These are phyloP conservation scores for Sclerotinia borealis DNA, from an alignment of 2,329 filamentous ascomycete species.

Conservation along the genomic window DNA sequence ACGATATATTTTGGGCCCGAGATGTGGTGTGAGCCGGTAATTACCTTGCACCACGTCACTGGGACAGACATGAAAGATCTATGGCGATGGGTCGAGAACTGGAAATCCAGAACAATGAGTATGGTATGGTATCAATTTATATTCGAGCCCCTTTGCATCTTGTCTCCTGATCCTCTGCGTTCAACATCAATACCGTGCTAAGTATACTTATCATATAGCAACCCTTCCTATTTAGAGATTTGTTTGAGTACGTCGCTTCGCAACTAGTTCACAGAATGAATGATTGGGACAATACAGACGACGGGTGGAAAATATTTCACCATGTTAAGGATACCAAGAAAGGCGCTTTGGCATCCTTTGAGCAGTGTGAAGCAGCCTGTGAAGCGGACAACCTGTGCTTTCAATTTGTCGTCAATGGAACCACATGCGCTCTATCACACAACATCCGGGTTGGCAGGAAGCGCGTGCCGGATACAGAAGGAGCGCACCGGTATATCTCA, in stretches of 20 bases:
- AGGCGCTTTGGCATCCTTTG: neutral
- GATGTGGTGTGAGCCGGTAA: slow-evolving; percentile 19
- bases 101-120: slow-evolving; percentile 12
- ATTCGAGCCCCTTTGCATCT: neutral
- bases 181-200: neutral
- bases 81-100: slow-evolving; percentile 13
- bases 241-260: slow-evolving; percentile 12
- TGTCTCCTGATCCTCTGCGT: neutral
- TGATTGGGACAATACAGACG: slow-evolving; percentile 13
- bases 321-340: neutral
- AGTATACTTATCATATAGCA: neutral
- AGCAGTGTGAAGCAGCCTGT: slow-evolving; percentile 12
- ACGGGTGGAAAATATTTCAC: neutral
- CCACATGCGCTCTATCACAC: slow-evolving; percentile 9
- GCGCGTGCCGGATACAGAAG: neutral
- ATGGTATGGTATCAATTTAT: slow-evolving; percentile 11
- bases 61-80: slow-evolving; percentile 12
- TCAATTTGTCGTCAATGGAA: slow-evolving; percentile 10
- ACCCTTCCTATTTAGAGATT: neutral
- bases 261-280: slow-evolving; percentile 1
- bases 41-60: slow-evolving; percentile 17
- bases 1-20: slow-evolving; percentile 13
- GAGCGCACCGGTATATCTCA: slow-evolving; percentile 4
- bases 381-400: slow-evolving; percentile 12
- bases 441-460: slow-evolving; percentile 6